Base-by-base conservation (phyloP, 139 green algal species). In the Coccomyxa sp. region DNA sequence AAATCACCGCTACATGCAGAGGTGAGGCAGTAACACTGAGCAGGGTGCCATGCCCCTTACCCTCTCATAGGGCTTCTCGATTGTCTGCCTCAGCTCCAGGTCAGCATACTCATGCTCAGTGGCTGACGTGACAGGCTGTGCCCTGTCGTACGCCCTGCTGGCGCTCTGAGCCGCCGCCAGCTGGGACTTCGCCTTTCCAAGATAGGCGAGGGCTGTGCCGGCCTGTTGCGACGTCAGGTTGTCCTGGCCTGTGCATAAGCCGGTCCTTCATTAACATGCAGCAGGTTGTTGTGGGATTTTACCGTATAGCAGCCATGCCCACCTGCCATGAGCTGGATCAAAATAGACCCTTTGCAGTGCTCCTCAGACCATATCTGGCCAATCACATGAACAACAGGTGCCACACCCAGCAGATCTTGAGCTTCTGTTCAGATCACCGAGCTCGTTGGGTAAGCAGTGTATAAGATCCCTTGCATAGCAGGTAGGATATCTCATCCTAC, bases 101-200 rank as follows among this genome's bases (percentile, higher is more conserved):
- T 78, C 79, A 74, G 37, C 79, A 7, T 77, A 38, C 16, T 70
- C 31, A 55, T 89, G 84, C 6, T 82, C 54, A 31, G 75, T 55
- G 55, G 70, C 74, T 3, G 78, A 29, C 5, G 71, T 77, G n/a
- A 78, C 71, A 2, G 84, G 80, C 6, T 73, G 39, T 35, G 82
- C 82, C 7, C 68, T 38, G 36, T 89, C 78, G 55, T 83, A 89
- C 6, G 14, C 71, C 14, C 5, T 8, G 7, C 50, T 37, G 8
- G 81, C 77, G n/a, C 39, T 75, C 55, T 73, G 44, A 8, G 76
- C 72, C 18, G 64, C 68, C 24, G 50, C 55, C 36, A 39, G 24
- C n/a, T 68, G 68, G 29, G 35, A 40, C 41, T 36, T 40, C 36
- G 64, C 68, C 36, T 64, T 39, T 2, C 33, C 29, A 40, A 70